Percentiles rank a stretch among this genome's conserved stretches.
Conservation (phyloP, 2,329 filamentous ascomycete genomes). For the Canariomyces notabilis region DNA sequence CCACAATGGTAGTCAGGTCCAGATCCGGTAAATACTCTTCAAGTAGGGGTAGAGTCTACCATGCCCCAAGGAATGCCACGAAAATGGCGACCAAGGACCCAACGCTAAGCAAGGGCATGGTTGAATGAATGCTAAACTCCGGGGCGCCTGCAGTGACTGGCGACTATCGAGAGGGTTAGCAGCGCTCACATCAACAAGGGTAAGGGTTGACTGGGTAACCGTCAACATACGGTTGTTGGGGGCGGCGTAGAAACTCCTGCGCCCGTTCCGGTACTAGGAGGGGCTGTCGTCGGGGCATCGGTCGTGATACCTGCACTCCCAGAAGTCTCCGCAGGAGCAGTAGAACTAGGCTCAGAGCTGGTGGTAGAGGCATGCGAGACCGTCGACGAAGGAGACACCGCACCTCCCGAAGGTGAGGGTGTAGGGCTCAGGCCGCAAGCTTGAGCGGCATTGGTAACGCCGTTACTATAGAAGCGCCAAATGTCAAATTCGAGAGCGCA, state of each 20-base stretch:
- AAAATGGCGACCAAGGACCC: background rate
- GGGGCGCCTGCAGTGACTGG: background rate
- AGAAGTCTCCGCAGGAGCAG: background rate
- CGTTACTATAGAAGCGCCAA: slow-evolving; percentile 40
- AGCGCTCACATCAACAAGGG: background rate
- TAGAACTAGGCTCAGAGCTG: background rate
- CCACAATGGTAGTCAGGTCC: no score
- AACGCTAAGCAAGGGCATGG: background rate
- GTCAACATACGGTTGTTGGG: background rate
- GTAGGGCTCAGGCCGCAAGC: slow-evolving; percentile 27
- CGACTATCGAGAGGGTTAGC: background rate
- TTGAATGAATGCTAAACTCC: background rate
- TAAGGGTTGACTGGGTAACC: background rate
- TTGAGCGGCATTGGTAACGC: slow-evolving; percentile 31
- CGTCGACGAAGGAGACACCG: background rate
- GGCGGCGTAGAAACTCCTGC: background rate
- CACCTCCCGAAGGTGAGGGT: slow-evolving; percentile 9
- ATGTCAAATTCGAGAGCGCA: slow-evolving; percentile 41
- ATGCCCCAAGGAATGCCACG: background rate
- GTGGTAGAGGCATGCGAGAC: background rate
- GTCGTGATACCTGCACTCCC: background rate
- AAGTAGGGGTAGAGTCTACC: background rate
- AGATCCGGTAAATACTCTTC: no score
- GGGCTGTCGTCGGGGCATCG: background rate
- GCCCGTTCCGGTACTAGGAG: background rate